A percentile compares a stretch with the other conserved stretches of the same genome.
phyloP scores from a whole-genome alignment of 768 basidiomycete genomes.

The Tulasnella sp. region DNA sequence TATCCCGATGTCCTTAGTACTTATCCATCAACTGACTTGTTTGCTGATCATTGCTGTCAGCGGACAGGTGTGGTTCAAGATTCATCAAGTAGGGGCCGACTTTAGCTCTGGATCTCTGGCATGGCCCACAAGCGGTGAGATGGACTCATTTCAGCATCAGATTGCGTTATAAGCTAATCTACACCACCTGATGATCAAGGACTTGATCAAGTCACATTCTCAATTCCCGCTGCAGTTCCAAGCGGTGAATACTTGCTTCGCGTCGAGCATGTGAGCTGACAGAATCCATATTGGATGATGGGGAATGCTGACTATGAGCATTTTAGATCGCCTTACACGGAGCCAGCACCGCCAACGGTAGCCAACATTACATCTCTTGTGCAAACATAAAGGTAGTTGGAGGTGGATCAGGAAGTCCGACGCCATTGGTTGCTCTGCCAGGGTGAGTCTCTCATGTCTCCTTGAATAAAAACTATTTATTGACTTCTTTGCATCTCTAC shows the following conservation, averaged over 20 bases:
- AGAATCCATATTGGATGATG: not conserved
- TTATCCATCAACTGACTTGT: too few relatives aligned
- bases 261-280: not conserved
- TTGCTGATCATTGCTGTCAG: constrained; percentile 4
- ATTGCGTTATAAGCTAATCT: not conserved
- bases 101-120: not conserved
- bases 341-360: not conserved
- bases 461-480: too few relatives aligned
- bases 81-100: not conserved
- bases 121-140: constrained; percentile 8
- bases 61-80: not conserved
- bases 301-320: not conserved
- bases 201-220: not conserved
- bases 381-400: not conserved
- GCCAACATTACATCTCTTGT: not conserved
- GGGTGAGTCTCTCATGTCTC: too few relatives aligned
- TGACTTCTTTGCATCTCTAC: too few relatives aligned
- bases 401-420: not conserved
- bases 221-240: not conserved
- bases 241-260: not conserved
- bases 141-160: too few relatives aligned
- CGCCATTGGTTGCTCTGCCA: not conserved
- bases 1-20: too few relatives aligned
- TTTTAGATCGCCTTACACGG: not conserved
- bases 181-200: not conserved